Conservation (phyloP, 306 rosid genomes). For the Dryas drummondii region DNA sequence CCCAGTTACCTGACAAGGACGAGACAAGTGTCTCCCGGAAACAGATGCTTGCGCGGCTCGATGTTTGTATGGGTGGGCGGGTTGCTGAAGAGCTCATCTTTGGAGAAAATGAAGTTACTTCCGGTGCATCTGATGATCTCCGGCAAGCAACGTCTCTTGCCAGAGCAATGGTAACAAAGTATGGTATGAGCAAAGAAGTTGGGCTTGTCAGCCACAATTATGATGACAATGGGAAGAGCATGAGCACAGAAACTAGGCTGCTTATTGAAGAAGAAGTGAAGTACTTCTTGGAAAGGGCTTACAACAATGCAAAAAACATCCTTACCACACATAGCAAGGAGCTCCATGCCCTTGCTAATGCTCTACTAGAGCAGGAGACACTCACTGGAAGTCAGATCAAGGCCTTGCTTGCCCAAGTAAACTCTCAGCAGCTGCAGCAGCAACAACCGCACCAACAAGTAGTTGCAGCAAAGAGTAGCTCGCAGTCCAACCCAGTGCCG, state of each 20-base stretch:
- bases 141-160: slow-evolving; percentile 73
- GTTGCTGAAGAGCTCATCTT: slow-evolving; percentile 92
- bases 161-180: slow-evolving; percentile 80
- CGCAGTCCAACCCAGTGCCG: slow-evolving; percentile 52
- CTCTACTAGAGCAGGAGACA: slow-evolving; percentile 71
- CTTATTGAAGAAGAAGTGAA: slow-evolving; percentile 86
- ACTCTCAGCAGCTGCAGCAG: slow-evolving; percentile 47
- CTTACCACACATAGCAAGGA: slow-evolving; percentile 73
- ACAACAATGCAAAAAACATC: slow-evolving; percentile 81
- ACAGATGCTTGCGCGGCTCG: slow-evolving; percentile 85
- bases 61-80: slow-evolving; percentile 87
- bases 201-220: slow-evolving; percentile 78
- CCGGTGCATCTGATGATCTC: slow-evolving; percentile 78
- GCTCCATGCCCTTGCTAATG: slow-evolving; percentile 84
- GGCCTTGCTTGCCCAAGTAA: slow-evolving; percentile 52
- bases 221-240: slow-evolving; percentile 73
- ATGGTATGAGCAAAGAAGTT: slow-evolving; percentile 83
- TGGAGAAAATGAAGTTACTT: slow-evolving; percentile 83
- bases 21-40: slow-evolving; percentile 65
- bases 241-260: slow-evolving; percentile 91
- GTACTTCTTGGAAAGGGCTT: slow-evolving; percentile 63
- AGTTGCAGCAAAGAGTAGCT: slow-evolving; percentile 48
- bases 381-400: slow-evolving; percentile 74
- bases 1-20: slow-evolving; percentile 74
- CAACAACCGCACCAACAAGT: slow-evolving; percentile 32